phyloP scores from a whole-genome alignment of 768 basidiomycete species.

The Goffeauzyma gilvescens region DNA sequence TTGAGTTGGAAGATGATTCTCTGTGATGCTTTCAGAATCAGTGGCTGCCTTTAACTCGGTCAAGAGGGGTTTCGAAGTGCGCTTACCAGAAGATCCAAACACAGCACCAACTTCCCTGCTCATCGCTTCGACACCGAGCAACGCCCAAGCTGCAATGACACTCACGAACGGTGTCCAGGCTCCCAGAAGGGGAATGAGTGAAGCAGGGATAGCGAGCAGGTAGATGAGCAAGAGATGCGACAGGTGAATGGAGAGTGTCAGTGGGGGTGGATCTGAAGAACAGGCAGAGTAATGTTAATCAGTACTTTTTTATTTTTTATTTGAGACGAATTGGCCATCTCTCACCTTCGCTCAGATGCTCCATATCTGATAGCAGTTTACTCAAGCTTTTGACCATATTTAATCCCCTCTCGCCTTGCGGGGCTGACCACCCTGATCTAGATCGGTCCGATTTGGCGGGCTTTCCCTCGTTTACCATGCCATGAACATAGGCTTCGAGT shows the following conservation, averaged over 20 bases:
- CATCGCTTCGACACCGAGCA: slow-evolving; percentile 28
- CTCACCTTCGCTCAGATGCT: slow-evolving; percentile 24
- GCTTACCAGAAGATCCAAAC: slow-evolving; percentile 22
- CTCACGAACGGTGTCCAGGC: slow-evolving; percentile 20
- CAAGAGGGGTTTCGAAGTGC: neutral
- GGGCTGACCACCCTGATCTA: slow-evolving; percentile 3
- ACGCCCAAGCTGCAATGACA: slow-evolving; percentile 27
- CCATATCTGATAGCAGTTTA: slow-evolving; percentile 20
- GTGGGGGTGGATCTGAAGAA: slow-evolving; percentile 23
- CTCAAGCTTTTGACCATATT: slow-evolving; percentile 18
- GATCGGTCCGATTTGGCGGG: too few relatives aligned
- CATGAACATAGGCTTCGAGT: slow-evolving; percentile 26
- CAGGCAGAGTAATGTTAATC: neutral
- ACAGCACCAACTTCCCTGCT: slow-evolving; percentile 28
- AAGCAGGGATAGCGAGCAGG: slow-evolving; percentile 24
- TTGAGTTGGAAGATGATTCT: slow-evolving; percentile 26
- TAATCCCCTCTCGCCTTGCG: slow-evolving; percentile 17
- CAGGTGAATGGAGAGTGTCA: slow-evolving; percentile 27
- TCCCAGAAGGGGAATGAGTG: slow-evolving; percentile 21
- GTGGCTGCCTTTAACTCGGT: neutral
- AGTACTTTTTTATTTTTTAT: neutral
- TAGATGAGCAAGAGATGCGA: slow-evolving; percentile 27
- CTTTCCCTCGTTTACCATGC: too few relatives aligned
- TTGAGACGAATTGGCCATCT: neutral
- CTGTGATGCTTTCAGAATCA: slow-evolving; percentile 7